Conservation (phyloP, 2,329 filamentous ascomycete genomes). For the Claviceps lovelessii region DNA sequence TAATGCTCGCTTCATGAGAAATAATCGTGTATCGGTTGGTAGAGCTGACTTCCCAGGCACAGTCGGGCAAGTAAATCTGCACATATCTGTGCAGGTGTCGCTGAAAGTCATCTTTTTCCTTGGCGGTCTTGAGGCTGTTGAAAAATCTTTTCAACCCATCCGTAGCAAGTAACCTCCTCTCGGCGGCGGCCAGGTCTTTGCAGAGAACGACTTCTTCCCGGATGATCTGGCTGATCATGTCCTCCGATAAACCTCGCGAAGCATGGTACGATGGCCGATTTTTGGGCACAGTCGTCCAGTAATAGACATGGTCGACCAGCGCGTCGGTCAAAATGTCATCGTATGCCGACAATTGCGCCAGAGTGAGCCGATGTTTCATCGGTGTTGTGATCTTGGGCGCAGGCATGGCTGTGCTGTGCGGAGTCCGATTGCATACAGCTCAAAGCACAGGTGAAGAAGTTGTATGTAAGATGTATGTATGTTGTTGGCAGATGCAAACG, state of each 20-base stretch:
- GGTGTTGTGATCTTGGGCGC: conserved; percentile 20
- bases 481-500: background rate
- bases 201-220: conserved; percentile 56
- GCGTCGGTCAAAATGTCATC: conserved; percentile 94
- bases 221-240: conserved; percentile 46
- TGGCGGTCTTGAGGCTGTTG: conserved; percentile 51
- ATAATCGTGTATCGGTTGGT: conserved; percentile 93
- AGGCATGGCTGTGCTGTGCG: conserved; percentile 17
- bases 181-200: conserved; percentile 57
- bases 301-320: conserved; percentile 88
- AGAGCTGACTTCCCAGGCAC: conserved; percentile 77
- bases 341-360: conserved; percentile 79
- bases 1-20: conserved; percentile 76
- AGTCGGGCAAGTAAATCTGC: conserved; percentile 84
- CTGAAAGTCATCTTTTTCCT: conserved; percentile 76
- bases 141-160: conserved; percentile 61
- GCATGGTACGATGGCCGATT: conserved; percentile 77
- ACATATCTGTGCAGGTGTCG: conserved; percentile 81
- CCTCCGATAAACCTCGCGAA: conserved; percentile 60
- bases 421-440: background rate
- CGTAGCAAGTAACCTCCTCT: conserved; percentile 56
- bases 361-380: conserved; percentile 57
- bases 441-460: background rate
- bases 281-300: conserved; percentile 93
- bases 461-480: too few species aligned